phyloP scores from a whole-genome alignment of 108 stramenopile genomes.

The Fragilariopsis cylindrus region DNA sequence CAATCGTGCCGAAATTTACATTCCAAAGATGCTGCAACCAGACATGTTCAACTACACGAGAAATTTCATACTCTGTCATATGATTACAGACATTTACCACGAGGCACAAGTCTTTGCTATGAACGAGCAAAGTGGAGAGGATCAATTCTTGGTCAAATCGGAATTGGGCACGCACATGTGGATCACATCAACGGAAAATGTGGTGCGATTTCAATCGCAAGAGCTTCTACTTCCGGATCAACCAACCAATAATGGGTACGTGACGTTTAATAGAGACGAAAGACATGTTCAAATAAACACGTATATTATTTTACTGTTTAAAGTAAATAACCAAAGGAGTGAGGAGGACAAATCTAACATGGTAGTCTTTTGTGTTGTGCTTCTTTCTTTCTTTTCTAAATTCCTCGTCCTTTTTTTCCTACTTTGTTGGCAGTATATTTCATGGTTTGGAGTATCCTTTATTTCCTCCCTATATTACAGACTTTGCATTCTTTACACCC shows the following conservation, averaged over 20 bases:
- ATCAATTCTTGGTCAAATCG: constrained; percentile 31
- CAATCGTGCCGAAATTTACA: constrained; percentile 40
- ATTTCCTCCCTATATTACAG: constrained; percentile 30
- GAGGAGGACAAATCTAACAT: too few species aligned
- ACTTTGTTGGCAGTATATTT: constrained; percentile 22
- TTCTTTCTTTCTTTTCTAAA: not conserved
- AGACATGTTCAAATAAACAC: not conserved
- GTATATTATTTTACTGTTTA: not conserved
- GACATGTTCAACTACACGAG: constrained; percentile 33
- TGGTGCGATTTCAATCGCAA: constrained; percentile 35
- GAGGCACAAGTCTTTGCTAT: constrained; percentile 27
- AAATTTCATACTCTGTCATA: constrained; percentile 33
- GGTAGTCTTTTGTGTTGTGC: not conserved
- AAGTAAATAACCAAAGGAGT: too few species aligned
- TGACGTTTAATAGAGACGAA: not conserved
- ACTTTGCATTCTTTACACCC: constrained; percentile 34
- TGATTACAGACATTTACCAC: constrained; percentile 34
- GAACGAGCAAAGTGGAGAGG: constrained; percentile 20
- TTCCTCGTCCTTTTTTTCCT: constrained; percentile 3
- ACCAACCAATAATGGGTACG: constrained; percentile 33
- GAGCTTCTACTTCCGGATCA: constrained; percentile 29
- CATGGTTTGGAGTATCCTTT: constrained; percentile 35
- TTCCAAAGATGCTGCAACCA: constrained; percentile 17
- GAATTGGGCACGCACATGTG: constrained; percentile 37
- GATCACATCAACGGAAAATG: constrained; percentile 35